These are phyloP conservation scores for Fusarium brachygibbosum DNA, from an alignment of 2,329 filamentous ascomycete genomes.

Conservation along the genomic window DNA sequence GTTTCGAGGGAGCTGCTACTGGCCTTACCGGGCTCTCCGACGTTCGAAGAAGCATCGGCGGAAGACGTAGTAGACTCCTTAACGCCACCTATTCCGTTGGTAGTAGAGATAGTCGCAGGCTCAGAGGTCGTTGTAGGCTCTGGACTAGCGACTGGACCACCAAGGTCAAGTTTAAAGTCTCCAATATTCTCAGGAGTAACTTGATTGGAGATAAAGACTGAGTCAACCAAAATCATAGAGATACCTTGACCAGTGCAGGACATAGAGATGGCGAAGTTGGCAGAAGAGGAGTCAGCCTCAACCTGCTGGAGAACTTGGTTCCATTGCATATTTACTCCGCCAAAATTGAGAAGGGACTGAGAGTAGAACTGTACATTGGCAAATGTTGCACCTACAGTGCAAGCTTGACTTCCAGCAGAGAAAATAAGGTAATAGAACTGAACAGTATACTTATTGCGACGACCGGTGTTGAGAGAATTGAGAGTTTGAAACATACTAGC, in stretches of 20 bases:
- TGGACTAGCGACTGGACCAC: not conserved
- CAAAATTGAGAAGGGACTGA: not conserved
- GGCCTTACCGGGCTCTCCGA: not conserved
- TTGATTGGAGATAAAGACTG: constrained; percentile 26
- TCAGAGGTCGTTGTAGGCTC: not conserved
- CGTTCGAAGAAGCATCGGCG: not conserved
- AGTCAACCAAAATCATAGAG: constrained; percentile 16
- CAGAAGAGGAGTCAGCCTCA: not conserved
- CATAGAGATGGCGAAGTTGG: constrained; percentile 18
- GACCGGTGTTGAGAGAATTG: not conserved
- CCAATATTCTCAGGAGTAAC: constrained; percentile 23
- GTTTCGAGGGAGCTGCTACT: not conserved
- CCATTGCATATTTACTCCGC: constrained; percentile 3
- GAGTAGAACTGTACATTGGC: constrained; percentile 15
- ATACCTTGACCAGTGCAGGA: constrained; percentile 8
- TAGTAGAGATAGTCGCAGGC: not conserved
- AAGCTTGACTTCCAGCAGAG: not conserved
- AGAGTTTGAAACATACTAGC: constrained; percentile 22
- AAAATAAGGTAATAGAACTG: constrained; percentile 14
- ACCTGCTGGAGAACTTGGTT: constrained; percentile 10
- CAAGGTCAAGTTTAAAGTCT: constrained; percentile 14
- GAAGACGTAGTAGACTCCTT: not conserved
- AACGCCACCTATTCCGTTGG: not conserved
- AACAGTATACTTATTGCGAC: constrained; percentile 14
- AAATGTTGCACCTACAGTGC: constrained; percentile 1